Evolutionary conservation across 2,329 filamentous ascomycete species (phyloP).

Genomic region (Ceratocystis alfenasii): DNA sequence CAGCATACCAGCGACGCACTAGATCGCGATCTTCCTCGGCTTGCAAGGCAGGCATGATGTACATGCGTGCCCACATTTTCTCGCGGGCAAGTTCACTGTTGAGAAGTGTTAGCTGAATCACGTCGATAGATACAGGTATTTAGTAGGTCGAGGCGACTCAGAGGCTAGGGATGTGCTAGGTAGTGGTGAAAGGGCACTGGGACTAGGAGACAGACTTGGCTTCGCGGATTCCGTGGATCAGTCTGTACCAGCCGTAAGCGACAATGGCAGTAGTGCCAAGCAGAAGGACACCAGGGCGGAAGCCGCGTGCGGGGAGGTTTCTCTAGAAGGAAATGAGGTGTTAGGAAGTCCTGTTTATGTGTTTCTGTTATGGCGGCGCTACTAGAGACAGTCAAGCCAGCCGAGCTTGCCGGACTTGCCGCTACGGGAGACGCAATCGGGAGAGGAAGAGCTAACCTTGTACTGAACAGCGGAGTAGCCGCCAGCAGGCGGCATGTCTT

Average conservation of each 20-base stretch:
- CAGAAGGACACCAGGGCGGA: slow-evolving; percentile 71
- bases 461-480: slow-evolving; percentile 97
- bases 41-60: slow-evolving; percentile 85
- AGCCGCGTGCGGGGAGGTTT: slow-evolving; percentile 83
- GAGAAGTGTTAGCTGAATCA: slow-evolving; percentile 14
- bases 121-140: neutral
- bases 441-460: slow-evolving; percentile 52
- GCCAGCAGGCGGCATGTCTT: slow-evolving; percentile 92
- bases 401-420: neutral
- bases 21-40: slow-evolving; percentile 95
- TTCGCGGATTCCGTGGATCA: slow-evolving; percentile 73
- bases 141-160: neutral
- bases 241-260: slow-evolving; percentile 82
- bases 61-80: slow-evolving; percentile 96
- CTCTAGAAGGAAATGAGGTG: slow-evolving; percentile 41
- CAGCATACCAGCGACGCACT: slow-evolving; percentile 73
- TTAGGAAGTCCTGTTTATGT: neutral
- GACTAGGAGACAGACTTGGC: slow-evolving; percentile 57
- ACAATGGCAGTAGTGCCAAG: slow-evolving; percentile 65
- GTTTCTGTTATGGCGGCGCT: neutral
- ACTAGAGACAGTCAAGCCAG: too few species aligned
- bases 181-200: neutral
- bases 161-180: neutral
- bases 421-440: neutral
- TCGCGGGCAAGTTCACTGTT: slow-evolving; percentile 81